A percentile compares a stretch with the other conserved stretches of the same genome.
Conservation (phyloP, 371 early-diverging fungal genomes). For the Mucor indicus region DNA sequence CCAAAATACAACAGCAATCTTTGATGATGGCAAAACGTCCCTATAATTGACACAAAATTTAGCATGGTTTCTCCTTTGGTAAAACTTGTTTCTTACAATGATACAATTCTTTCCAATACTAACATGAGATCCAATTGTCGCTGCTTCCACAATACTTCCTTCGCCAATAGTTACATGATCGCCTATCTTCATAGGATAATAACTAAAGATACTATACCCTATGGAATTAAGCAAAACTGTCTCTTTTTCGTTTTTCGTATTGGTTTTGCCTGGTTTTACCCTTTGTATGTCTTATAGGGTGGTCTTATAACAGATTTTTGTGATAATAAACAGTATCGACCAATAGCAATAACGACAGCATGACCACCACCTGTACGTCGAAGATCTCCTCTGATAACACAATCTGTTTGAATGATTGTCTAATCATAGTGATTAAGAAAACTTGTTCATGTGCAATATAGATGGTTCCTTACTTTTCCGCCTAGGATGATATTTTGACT, state of each 20-base stretch:
- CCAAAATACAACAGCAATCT: constrained; percentile 87
- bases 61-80: not conserved
- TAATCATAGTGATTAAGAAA: no score
- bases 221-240: no score
- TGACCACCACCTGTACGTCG: constrained; percentile 83
- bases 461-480: constrained; percentile 66
- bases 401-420: constrained; percentile 90
- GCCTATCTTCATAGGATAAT: constrained; percentile 95
- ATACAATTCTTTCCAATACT: constrained; percentile 91
- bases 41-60: constrained; percentile 39
- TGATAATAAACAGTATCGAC: constrained; percentile 83
- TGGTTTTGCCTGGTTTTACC: no score
- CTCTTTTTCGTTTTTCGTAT: no score
- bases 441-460: no score
- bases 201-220: constrained; percentile 69
- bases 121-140: constrained; percentile 88
- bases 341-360: constrained; percentile 87
- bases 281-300: constrained; percentile 94
- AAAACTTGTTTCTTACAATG: constrained; percentile 61
- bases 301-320: constrained; percentile 83
- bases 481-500: constrained; percentile 95
- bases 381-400: constrained; percentile 92
- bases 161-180: constrained; percentile 92
- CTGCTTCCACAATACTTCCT: constrained; percentile 88
- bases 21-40: constrained; percentile 94